Conservation (phyloP, 108 stramenopile species). For the Mayamaea pseudoterrestris region DNA sequence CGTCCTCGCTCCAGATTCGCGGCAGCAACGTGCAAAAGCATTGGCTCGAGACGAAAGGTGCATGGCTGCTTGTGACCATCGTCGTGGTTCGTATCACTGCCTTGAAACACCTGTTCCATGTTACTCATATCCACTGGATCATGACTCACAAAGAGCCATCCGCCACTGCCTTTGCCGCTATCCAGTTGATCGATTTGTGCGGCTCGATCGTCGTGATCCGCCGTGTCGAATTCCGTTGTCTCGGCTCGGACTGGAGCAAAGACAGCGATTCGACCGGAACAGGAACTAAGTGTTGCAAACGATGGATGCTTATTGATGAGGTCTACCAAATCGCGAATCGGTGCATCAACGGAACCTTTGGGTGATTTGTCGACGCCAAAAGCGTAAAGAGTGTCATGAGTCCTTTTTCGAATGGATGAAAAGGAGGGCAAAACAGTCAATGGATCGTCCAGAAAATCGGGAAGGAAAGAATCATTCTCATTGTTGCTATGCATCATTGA, state of each 20-base stretch:
- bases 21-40: slow-evolving; percentile 72
- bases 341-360: slow-evolving; percentile 73
- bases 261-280: slow-evolving; percentile 70
- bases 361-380: slow-evolving; percentile 52
- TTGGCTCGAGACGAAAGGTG: slow-evolving; percentile 65
- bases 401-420: slow-evolving; percentile 1
- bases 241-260: slow-evolving; percentile 43
- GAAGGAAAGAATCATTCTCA: no score
- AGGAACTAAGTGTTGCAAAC: slow-evolving; percentile 67
- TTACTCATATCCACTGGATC: slow-evolving; percentile 38
- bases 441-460: neutral
- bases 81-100: slow-evolving; percentile 3
- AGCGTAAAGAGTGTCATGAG: neutral
- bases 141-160: slow-evolving; percentile 62
- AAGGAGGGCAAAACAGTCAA: neutral
- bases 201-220: neutral
- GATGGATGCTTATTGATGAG: slow-evolving; percentile 64
- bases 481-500: no score
- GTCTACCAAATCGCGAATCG: slow-evolving; percentile 55
- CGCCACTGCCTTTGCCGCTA: slow-evolving; percentile 65
- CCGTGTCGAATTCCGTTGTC: slow-evolving; percentile 1
- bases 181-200: slow-evolving; percentile 6
- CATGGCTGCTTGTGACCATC: neutral
- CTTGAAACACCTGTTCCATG: slow-evolving; percentile 20
- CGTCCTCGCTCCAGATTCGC: slow-evolving; percentile 32